These are phyloP conservation scores for Leccinum aurantiacum DNA, from an alignment of 768 basidiomycete species.

Conservation along the genomic window DNA sequence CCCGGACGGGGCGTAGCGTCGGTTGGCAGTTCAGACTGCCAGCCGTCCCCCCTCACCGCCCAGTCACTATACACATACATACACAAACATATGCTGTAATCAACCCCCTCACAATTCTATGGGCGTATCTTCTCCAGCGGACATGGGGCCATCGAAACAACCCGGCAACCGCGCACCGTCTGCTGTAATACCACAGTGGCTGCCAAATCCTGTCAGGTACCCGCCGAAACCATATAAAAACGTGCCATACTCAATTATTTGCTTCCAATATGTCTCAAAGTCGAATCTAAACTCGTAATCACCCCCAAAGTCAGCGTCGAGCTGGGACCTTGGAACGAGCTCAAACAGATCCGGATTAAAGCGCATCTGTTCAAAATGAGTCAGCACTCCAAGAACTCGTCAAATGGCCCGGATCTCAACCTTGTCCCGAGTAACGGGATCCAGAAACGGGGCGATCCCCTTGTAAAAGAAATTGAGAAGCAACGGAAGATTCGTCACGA, in stretches of 20 bases:
- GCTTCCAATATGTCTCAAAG: constrained; percentile 73
- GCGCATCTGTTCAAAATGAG: constrained; percentile 56
- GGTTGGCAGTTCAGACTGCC: constrained; percentile 16
- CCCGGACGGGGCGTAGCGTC: too few relatives aligned
- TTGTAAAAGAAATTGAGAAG: constrained; percentile 78
- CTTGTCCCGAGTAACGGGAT: constrained; percentile 88
- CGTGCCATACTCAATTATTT: constrained; percentile 61
- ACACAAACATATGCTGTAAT: constrained; percentile 26
- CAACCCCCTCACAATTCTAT: constrained; percentile 9
- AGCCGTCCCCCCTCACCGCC: constrained; percentile 5
- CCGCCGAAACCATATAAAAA: neutral
- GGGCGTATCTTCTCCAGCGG: neutral
- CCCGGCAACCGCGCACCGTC: constrained; percentile 49
- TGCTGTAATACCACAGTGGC: constrained; percentile 54
- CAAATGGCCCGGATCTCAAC: constrained; percentile 32
- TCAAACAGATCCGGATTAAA: constrained; percentile 84
- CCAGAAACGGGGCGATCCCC: constrained; percentile 82
- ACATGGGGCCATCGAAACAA: constrained; percentile 29
- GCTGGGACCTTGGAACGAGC: constrained; percentile 69
- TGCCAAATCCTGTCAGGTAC: constrained; percentile 24
- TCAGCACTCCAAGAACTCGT: neutral
- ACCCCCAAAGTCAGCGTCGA: constrained; percentile 84
- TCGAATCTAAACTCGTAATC: constrained; percentile 74
- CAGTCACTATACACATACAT: constrained; percentile 15
- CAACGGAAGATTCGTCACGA: constrained; percentile 78